phyloP scores from a whole-genome alignment of 2,329 filamentous ascomycete genomes.

The Clarireedia sp. region DNA sequence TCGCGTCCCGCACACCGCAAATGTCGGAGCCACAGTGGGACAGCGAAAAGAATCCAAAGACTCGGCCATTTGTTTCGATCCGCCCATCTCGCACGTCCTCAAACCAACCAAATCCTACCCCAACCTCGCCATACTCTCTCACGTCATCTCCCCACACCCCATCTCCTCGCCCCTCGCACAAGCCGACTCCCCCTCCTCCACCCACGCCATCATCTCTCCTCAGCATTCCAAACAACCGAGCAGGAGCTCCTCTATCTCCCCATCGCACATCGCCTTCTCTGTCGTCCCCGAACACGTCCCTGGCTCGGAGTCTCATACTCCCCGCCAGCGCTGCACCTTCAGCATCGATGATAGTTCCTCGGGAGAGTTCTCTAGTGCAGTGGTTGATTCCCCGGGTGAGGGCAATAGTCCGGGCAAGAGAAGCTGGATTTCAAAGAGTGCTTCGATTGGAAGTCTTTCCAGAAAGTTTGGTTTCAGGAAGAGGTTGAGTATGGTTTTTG shows the following conservation, averaged over 20 bases:
- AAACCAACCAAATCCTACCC: neutral
- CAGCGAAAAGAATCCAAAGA: neutral
- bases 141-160: neutral
- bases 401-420: too few species aligned
- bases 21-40: too few species aligned
- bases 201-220: neutral
- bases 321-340: neutral
- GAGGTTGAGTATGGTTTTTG: slow-evolving; percentile 7
- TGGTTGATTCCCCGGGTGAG: too few species aligned
- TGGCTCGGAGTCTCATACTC: neutral
- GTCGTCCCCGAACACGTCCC: neutral
- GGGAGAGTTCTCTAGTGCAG: neutral
- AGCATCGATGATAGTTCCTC: neutral
- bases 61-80: neutral
- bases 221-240: neutral
- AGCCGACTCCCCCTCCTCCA: neutral
- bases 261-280: neutral
- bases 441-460: neutral
- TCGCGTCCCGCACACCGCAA: too few species aligned
- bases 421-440: neutral
- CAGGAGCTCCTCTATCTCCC: neutral
- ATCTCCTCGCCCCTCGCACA: neutral
- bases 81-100: neutral
- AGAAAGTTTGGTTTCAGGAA: slow-evolving; percentile 1
- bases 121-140: neutral